Percentiles rank a stretch among this genome's conserved stretches.
These are phyloP conservation scores for Aquanectria penicillioides DNA, from an alignment of 2,329 filamentous ascomycete species.

Conservation along the genomic window DNA sequence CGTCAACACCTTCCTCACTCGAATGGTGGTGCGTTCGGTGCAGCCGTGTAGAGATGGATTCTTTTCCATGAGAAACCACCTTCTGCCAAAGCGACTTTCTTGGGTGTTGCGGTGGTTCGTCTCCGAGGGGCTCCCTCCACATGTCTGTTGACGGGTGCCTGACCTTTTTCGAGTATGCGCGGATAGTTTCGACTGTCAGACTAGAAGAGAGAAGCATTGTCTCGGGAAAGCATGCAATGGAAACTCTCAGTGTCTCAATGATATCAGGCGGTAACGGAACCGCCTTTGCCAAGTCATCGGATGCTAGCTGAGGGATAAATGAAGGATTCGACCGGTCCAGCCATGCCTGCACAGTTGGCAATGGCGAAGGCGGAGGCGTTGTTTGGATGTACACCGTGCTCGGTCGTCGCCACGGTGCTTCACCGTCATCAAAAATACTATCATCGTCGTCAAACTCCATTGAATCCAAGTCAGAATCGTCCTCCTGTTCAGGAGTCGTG, in stretches of 20 bases:
- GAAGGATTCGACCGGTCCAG: conserved; percentile 46
- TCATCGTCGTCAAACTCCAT: conserved; percentile 35
- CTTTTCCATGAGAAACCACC: conserved; percentile 45
- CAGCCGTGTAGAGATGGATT: conserved; percentile 26
- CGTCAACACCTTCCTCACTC: conserved; percentile 17
- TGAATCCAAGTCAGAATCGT: conserved; percentile 28
- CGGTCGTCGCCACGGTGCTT: conserved; percentile 23
- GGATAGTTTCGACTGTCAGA: conserved; percentile 67
- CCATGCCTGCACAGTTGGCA: conserved; percentile 50
- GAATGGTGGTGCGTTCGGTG: conserved; percentile 28
- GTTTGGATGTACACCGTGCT: conserved; percentile 44
- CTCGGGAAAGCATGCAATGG: conserved; percentile 66
- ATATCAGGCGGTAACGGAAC: conserved; percentile 64
- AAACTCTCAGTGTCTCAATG: conserved; percentile 63
- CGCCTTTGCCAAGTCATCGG: conserved; percentile 50
- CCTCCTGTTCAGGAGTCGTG: background rate
- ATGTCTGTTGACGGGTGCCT: conserved; percentile 50
- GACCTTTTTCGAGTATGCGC: conserved; percentile 64
- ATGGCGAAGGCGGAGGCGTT: conserved; percentile 48
- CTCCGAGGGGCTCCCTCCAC: conserved; percentile 30
- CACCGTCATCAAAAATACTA: conserved; percentile 25
- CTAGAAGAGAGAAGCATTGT: conserved; percentile 67
- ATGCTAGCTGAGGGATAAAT: conserved; percentile 41
- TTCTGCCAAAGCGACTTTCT: conserved; percentile 50
- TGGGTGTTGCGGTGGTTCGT: conserved; percentile 23